These are phyloP conservation scores for Globisporangium yorkense DNA, from an alignment of 352 stramenopile genomes.

Conservation along the genomic window DNA sequence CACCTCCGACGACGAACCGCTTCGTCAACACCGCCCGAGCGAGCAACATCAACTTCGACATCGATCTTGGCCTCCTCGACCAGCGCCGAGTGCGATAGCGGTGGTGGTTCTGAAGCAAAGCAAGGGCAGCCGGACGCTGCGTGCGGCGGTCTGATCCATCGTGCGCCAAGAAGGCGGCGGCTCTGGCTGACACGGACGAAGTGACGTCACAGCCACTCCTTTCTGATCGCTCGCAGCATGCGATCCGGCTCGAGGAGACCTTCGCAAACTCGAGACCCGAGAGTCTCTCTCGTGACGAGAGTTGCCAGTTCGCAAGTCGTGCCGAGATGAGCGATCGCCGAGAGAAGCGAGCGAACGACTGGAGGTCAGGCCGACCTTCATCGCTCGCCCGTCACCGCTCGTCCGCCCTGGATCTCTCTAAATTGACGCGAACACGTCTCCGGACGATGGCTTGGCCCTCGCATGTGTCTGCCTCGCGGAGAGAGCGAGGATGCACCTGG, in stretches of 20 bases:
- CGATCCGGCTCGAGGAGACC: neutral
- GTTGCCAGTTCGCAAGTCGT: neutral
- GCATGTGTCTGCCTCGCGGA: neutral
- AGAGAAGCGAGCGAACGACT: too few species aligned
- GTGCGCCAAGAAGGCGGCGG: neutral
- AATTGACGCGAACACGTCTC: neutral
- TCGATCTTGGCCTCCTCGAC: neutral
- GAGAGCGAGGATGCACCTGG: neutral
- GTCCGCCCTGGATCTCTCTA: conserved; percentile 1
- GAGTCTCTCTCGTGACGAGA: neutral
- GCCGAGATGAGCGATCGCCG: neutral
- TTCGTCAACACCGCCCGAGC: neutral
- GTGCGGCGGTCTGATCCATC: too few species aligned
- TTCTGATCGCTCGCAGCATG: neutral
- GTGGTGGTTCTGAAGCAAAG: neutral
- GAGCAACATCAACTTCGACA: neutral
- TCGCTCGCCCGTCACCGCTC: too few species aligned
- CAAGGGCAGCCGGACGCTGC: neutral
- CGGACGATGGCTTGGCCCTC: neutral
- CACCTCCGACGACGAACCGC: too few species aligned
- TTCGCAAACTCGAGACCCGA: neutral
- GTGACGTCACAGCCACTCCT: neutral
- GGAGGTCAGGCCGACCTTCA: neutral
- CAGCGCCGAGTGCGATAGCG: neutral
- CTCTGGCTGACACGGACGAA: neutral